Evolutionary conservation across 2,329 filamentous ascomycete species (phyloP).

Genomic region (Trichoderma simmonsii): DNA sequence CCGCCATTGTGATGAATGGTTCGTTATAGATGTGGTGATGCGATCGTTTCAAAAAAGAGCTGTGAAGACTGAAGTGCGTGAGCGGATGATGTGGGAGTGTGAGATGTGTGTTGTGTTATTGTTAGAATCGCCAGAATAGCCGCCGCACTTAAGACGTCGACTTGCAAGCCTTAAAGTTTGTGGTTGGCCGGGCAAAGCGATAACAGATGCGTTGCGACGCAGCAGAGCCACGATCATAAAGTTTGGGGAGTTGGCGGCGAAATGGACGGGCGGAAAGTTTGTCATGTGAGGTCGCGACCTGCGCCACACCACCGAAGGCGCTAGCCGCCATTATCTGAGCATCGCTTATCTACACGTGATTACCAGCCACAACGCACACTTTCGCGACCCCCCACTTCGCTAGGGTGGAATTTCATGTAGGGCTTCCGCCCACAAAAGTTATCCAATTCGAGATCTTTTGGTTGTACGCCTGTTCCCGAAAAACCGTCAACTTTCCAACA

Average conservation of each 20-base stretch:
- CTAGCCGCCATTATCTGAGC: constrained; percentile 22
- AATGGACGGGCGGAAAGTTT: not conserved
- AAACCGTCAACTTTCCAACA: constrained; percentile 47
- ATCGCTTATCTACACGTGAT: constrained; percentile 37
- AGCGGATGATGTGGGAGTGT: not conserved
- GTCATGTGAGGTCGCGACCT: constrained; percentile 8
- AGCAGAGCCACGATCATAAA: not conserved
- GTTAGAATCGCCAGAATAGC: not conserved
- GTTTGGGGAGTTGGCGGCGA: not conserved
- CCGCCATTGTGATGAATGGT: constrained; percentile 10
- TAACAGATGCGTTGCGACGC: not conserved
- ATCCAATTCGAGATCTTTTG: constrained; percentile 40
- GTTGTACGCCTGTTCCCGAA: constrained; percentile 33
- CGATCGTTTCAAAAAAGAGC: not conserved
- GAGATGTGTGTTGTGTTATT: not conserved
- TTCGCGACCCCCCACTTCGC: constrained; percentile 34
- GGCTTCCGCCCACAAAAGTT: constrained; percentile 47
- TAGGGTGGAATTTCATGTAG: constrained; percentile 37
- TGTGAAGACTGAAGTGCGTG: not conserved
- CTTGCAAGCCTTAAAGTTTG: not conserved
- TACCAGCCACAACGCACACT: constrained; percentile 27
- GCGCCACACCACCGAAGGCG: constrained; percentile 9
- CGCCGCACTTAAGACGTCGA: not conserved
- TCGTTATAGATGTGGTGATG: not conserved
- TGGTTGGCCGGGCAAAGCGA: not conserved